Percentiles rank a stretch among this genome's conserved stretches.
phyloP scores from a whole-genome alignment of 2,329 filamentous ascomycete species.

The Xylariaceae sp. region DNA sequence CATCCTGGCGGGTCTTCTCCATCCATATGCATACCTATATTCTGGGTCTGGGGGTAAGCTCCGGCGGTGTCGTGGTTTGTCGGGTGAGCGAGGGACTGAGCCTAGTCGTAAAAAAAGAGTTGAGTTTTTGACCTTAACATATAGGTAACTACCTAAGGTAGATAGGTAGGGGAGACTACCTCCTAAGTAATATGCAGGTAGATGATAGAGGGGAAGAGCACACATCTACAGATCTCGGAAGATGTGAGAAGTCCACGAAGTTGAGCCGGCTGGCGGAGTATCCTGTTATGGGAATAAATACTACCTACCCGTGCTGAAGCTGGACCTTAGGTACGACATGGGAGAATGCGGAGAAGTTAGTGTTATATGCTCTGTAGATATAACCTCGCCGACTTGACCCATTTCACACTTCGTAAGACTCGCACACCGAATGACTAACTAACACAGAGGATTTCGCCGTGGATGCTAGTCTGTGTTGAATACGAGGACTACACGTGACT shows the following conservation, averaged over 20 bases:
- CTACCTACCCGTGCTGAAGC: too few relatives aligned
- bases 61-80: neutral
- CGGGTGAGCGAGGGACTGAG: too few relatives aligned
- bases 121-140: too few relatives aligned
- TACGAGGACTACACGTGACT: too few relatives aligned
- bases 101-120: too few relatives aligned
- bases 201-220: too few relatives aligned
- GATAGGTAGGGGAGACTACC: too few relatives aligned
- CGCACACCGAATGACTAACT: neutral
- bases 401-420: neutral
- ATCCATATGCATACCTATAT: too few relatives aligned
- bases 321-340: too few relatives aligned
- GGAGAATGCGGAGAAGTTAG: too few relatives aligned
- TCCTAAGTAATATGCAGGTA: too few relatives aligned
- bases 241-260: neutral
- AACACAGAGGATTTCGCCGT: neutral
- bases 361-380: neutral
- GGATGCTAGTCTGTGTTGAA: neutral
- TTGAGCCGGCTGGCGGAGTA: neutral
- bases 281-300: neutral
- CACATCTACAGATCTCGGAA: neutral
- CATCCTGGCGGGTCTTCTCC: neutral
- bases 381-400: neutral
- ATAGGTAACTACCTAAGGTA: too few relatives aligned
- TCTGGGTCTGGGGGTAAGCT: neutral